phyloP scores from a whole-genome alignment of 2,329 filamentous ascomycete species.

The Colletotrichum sp. region DNA sequence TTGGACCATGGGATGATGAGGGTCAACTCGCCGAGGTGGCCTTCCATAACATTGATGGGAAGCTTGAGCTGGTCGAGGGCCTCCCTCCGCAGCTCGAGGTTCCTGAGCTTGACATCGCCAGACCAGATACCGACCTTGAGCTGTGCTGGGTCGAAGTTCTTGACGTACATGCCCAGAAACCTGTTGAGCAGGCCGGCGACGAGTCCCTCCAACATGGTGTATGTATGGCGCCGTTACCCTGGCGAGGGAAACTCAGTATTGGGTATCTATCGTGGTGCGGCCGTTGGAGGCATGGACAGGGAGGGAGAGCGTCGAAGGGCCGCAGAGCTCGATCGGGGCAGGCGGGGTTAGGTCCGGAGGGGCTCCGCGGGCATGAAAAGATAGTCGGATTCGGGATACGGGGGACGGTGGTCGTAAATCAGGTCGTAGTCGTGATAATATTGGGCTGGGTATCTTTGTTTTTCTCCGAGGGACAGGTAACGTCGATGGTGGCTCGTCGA shows the following conservation, averaged over 20 bases:
- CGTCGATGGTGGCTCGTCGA: not conserved
- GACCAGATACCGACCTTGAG: conserved; percentile 99
- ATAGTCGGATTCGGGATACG: not conserved
- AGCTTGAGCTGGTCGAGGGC: conserved; percentile 96
- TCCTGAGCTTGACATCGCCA: conserved; percentile 92
- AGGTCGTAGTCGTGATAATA: not conserved
- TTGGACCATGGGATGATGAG: conserved; percentile 95
- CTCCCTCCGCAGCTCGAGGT: conserved; percentile 91
- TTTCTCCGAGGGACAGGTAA: not conserved
- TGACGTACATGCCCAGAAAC: conserved; percentile 99
- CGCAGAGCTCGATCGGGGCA: not conserved
- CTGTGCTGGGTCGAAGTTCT: conserved; percentile 98
- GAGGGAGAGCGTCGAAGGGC: conserved; percentile 5
- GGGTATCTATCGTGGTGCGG: not conserved
- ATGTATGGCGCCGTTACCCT: conserved; percentile 70
- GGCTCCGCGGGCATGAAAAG: not conserved
- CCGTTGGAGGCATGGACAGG: conserved; percentile 2
- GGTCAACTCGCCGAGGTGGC: conserved; percentile 90
- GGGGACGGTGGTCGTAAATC: not conserved
- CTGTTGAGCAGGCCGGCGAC: conserved; percentile 97
- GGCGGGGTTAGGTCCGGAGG: not conserved
- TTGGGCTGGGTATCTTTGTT: not conserved
- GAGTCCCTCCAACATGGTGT: conserved; percentile 92
- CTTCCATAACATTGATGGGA: conserved; percentile 94
- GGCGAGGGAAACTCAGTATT: conserved; percentile 45